phyloP scores from a whole-genome alignment of 371 early-diverging fungal species.

The Mucor lusitanicus region DNA sequence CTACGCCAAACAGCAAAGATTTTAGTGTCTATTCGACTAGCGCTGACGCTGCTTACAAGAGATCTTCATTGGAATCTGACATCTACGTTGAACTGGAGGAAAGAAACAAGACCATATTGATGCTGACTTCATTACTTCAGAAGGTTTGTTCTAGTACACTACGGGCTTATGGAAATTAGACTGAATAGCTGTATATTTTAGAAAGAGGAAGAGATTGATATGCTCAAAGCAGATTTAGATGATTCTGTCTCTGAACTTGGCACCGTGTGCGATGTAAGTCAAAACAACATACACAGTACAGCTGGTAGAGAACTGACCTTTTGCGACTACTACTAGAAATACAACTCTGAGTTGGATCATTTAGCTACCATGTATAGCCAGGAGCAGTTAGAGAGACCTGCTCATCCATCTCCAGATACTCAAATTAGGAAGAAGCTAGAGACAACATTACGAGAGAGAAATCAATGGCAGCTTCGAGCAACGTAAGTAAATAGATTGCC shows the following conservation, averaged over 20 bases:
- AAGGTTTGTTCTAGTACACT: background rate
- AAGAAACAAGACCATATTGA: slow-evolving; percentile 11
- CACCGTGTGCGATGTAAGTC: slow-evolving; percentile 24
- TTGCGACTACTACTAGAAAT: slow-evolving; percentile 13
- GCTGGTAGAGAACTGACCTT: background rate
- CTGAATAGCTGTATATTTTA: background rate
- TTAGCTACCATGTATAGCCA: slow-evolving; percentile 13
- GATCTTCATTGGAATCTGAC: background rate
- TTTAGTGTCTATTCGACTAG: background rate
- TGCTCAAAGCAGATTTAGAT: slow-evolving; percentile 21
- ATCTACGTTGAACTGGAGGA: slow-evolving; percentile 7
- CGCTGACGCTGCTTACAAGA: background rate
- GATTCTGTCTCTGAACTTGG: slow-evolving; percentile 22
- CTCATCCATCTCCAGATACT: slow-evolving; percentile 32
- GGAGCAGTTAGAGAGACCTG: slow-evolving; percentile 14
- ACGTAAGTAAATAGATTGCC: slow-evolving; percentile 15
- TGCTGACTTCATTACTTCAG: slow-evolving; percentile 14
- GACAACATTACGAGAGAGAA: slow-evolving; percentile 32
- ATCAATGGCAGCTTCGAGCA: slow-evolving; percentile 43
- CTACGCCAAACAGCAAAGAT: background rate
- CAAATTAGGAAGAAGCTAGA: slow-evolving; percentile 33
- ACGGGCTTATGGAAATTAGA: too few relatives aligned
- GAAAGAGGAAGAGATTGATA: slow-evolving; percentile 22
- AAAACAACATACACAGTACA: background rate
- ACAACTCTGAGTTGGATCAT: slow-evolving; percentile 16